Percentiles rank a stretch among this genome's conserved stretches.
Conservation (phyloP, 129 eudicot genomes). For the Tanacetum coccineum region DNA sequence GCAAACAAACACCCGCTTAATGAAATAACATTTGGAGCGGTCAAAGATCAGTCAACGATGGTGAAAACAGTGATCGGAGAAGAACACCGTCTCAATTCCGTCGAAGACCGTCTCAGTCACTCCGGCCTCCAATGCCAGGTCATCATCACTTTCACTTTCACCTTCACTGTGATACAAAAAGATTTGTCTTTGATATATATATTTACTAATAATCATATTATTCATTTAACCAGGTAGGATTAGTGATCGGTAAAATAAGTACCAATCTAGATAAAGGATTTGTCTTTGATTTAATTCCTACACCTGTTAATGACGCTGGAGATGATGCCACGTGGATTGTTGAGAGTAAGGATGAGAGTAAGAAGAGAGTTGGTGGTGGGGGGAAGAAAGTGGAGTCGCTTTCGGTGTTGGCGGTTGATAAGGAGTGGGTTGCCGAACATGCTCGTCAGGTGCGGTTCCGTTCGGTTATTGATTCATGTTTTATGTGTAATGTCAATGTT, state of each 20-base stretch:
- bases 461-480: too few species aligned
- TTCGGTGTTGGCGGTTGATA: too few species aligned
- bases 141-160: neutral
- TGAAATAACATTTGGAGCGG: too few species aligned
- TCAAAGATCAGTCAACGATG: constrained; percentile 29
- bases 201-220: too few species aligned
- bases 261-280: constrained; percentile 52
- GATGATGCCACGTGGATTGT: constrained; percentile 55
- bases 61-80: constrained; percentile 79
- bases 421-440: too few species aligned
- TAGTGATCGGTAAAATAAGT: constrained; percentile 71
- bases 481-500: too few species aligned
- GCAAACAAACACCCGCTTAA: too few species aligned
- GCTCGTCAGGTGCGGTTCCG: too few species aligned
- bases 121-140: constrained; percentile 61
- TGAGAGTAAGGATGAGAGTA: constrained; percentile 33
- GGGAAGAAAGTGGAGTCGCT: too few species aligned
- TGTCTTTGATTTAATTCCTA: constrained; percentile 68
- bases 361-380: constrained; percentile 28
- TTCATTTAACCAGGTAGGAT: constrained; percentile 49
- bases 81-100: constrained; percentile 56
- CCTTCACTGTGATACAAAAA: neutral
- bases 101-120: constrained; percentile 63
- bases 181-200: neutral
- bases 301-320: constrained; percentile 72